These are phyloP conservation scores for Backusella morwellensis DNA, from an alignment of 192 early-diverging fungal genomes.

Conservation along the genomic window DNA sequence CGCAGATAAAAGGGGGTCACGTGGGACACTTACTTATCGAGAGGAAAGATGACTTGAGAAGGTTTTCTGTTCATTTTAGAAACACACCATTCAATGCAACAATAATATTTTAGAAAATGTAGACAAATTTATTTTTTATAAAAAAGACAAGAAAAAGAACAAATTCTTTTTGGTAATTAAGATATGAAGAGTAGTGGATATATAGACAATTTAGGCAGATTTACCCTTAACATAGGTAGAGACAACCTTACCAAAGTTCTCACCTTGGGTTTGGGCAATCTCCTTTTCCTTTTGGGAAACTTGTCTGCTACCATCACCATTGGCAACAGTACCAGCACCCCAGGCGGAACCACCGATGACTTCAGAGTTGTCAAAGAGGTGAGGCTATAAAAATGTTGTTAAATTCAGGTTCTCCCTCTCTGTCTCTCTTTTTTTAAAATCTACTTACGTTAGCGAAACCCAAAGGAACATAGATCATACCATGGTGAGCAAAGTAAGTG, in stretches of 20 bases:
- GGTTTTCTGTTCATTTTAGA: too few species aligned
- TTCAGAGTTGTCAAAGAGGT: constrained; percentile 47
- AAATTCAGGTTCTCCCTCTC: background rate
- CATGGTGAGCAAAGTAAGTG: constrained; percentile 70
- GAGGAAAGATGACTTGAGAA: too few species aligned
- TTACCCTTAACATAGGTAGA: constrained; percentile 15
- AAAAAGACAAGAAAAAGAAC: too few species aligned
- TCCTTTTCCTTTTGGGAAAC: constrained; percentile 64
- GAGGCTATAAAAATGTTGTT: background rate
- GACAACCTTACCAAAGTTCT: constrained; percentile 55
- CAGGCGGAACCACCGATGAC: constrained; percentile 21
- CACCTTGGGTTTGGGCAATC: constrained; percentile 58
- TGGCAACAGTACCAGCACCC: constrained; percentile 16
- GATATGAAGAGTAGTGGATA: too few species aligned
- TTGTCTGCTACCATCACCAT: constrained; percentile 63
- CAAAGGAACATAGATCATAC: constrained; percentile 75
- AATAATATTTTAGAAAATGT: too few species aligned
- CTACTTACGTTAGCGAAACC: constrained; percentile 43
- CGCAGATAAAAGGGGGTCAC: too few species aligned
- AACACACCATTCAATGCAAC: too few species aligned
- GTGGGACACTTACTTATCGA: too few species aligned
- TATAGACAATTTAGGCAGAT: background rate
- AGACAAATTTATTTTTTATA: too few species aligned
- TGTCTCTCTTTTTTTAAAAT: background rate
- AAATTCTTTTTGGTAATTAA: too few species aligned